Conservation (phyloP, 768 basidiomycete species). For the Boletus reticuloceps region DNA sequence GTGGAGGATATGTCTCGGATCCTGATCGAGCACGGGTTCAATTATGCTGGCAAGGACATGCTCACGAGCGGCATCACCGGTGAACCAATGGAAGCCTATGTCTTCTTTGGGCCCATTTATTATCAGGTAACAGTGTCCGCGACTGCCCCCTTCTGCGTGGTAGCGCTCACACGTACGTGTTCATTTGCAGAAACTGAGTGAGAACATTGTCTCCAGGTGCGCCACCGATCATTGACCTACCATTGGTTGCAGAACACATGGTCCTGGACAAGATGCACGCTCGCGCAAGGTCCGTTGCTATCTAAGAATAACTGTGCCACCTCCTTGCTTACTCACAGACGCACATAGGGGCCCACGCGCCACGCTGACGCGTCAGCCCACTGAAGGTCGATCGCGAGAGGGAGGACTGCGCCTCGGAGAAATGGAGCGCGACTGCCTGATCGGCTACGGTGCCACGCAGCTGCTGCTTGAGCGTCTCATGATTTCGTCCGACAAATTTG, state of each 20-base stretch:
- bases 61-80: slow-evolving; percentile 98
- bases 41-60: slow-evolving; percentile 99
- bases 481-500: slow-evolving; percentile 98
- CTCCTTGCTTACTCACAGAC: slow-evolving; percentile 3
- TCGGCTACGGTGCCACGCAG: slow-evolving; percentile 98
- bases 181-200: slow-evolving; percentile 81
- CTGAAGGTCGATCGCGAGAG: slow-evolving; percentile 96
- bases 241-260: slow-evolving; percentile 75
- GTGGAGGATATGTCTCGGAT: slow-evolving; percentile 99
- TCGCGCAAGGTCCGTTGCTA: slow-evolving; percentile 70
- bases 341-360: slow-evolving; percentile 84
- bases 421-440: slow-evolving; percentile 99
- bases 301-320: slow-evolving; percentile 8
- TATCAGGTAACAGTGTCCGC: slow-evolving; percentile 70
- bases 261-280: slow-evolving; percentile 99
- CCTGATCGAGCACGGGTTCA: slow-evolving; percentile 92
- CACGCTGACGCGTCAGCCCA: slow-evolving; percentile 94
- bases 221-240: slow-evolving; percentile 11
- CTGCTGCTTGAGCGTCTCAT: slow-evolving; percentile 94
- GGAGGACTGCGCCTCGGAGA: slow-evolving; percentile 96
- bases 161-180: background rate
- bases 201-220: slow-evolving; percentile 29
- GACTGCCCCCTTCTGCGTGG: slow-evolving; percentile 2
- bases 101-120: slow-evolving; percentile 98
- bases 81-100: slow-evolving; percentile 93